A percentile compares a stretch with the other conserved stretches of the same genome.
These are phyloP conservation scores for Plasmodium ovale DNA, from an alignment of 169 alveolate genomes.

Conservation along the genomic window DNA sequence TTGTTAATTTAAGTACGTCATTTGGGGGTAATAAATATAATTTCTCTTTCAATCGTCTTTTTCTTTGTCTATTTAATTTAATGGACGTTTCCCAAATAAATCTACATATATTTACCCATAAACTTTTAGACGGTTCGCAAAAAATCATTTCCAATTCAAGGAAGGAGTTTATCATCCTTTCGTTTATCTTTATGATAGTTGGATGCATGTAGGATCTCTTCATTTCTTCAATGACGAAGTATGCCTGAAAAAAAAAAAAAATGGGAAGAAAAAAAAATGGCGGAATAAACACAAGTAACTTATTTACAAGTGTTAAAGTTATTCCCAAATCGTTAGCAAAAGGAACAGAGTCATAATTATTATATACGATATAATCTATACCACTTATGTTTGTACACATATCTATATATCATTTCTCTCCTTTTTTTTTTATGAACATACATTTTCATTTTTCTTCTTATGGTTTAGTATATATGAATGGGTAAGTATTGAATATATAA, in stretches of 20 bases:
- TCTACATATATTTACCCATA: slow-evolving; percentile 84
- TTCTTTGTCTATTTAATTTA: slow-evolving; percentile 68
- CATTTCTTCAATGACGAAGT: slow-evolving; percentile 89
- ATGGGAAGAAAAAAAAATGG: too few species aligned
- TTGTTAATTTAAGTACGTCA: slow-evolving; percentile 63
- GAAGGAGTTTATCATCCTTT: slow-evolving; percentile 84
- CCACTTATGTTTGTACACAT: too few species aligned
- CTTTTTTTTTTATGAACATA: slow-evolving; percentile 30
- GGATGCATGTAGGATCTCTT: slow-evolving; percentile 87
- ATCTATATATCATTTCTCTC: too few species aligned
- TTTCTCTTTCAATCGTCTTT: slow-evolving; percentile 57
- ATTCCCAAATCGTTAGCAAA: too few species aligned
- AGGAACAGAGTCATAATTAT: too few species aligned
- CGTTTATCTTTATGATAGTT: slow-evolving; percentile 85
- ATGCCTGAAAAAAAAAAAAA: slow-evolving; percentile 79
- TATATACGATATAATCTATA: too few species aligned
- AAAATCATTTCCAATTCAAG: slow-evolving; percentile 84
- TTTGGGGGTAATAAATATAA: slow-evolving; percentile 47
- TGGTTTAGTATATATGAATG: slow-evolving; percentile 84
- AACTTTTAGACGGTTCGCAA: slow-evolving; percentile 84
- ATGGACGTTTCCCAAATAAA: slow-evolving; percentile 83
- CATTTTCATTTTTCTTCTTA: slow-evolving; percentile 80
- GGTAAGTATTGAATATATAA: slow-evolving; percentile 85
- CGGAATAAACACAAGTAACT: too few species aligned
- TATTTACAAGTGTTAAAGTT: too few species aligned